Base-by-base conservation (phyloP, 1,139 yeast species). In the Suhomyces choctaworum region DNA sequence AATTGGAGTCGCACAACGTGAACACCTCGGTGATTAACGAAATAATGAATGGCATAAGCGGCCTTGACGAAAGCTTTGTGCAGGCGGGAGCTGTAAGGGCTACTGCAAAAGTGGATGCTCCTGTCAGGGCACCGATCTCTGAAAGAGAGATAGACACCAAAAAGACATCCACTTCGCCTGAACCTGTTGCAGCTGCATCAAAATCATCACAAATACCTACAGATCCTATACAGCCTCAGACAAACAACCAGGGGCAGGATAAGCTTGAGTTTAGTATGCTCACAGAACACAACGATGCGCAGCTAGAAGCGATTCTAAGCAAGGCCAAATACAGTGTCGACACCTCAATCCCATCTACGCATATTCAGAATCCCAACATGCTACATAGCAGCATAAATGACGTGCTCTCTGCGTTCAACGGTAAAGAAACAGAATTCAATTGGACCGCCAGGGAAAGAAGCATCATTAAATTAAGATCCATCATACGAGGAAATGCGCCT, bases 381-480 rank as follows among this genome's bases (percentile, higher is more conserved):
- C 40, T 68, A 16, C 38, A 45, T 23, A 39, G 37, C 10, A 39
- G 45, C 5, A 34, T 58, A 8, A 44, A 48, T 9, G 52, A 51
- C 1, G 42, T 61, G 24, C 16, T 42, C 1, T 57, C 64, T 1
- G 58, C 58, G 11, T 87, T 92, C 51, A 73, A 71, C n/a, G 82
- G 81, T 2, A 88, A 82, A 50, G 98, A 94, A 58, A 83, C 95
- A 0, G 98, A 94, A 53, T 73, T 72, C 42, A 92, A 92, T 53
- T 92, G 99, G 99, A 63, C 70, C 16, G 50, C 55, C 1, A 71
- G 99, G 51, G 97, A 90, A 49, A 72, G 73, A 38, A 66, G 65
- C 37, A 73, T 89, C 2, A 51, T 73, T 2, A 71, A 69, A 34
- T 53, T 88, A 25, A 69, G 97, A 38, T 66, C 73, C 2, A 52